Evolutionary conservation across 495 filamentous ascomycete genomes (phyloP).

Genomic region (Clohesyomyces aquaticus): DNA sequence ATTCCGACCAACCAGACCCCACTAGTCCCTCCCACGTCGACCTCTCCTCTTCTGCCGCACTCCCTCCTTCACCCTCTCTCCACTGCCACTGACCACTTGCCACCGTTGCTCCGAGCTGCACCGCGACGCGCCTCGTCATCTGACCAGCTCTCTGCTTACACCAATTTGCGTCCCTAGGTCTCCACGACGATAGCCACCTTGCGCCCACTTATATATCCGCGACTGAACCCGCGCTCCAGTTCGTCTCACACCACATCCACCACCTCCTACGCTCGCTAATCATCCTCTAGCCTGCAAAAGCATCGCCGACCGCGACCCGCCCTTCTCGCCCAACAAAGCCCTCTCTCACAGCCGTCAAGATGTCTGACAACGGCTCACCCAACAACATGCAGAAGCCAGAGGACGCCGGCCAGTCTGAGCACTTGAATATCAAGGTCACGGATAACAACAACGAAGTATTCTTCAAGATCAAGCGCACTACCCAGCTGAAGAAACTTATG

Average conservation of each 20-base stretch:
- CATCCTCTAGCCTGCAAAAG: constrained; percentile 1
- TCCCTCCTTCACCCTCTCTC: constrained; percentile 9
- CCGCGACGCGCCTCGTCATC: constrained; percentile 23
- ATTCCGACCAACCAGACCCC: constrained; percentile 26
- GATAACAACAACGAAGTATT: constrained; percentile 99
- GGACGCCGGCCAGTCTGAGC: constrained; percentile 65
- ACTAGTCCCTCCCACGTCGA: constrained; percentile 26
- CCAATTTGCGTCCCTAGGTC: too few species aligned
- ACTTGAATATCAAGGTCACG: constrained; percentile 99
- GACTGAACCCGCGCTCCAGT: constrained; percentile 15
- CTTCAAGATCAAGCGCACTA: constrained; percentile 99
- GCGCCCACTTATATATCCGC: constrained; percentile 20
- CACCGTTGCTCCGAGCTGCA: constrained; percentile 27
- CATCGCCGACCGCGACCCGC: background rate
- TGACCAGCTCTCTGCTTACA: background rate
- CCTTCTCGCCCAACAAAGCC: background rate
- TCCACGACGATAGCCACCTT: constrained; percentile 18
- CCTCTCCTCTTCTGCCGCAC: constrained; percentile 13
- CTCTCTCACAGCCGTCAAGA: constrained; percentile 36
- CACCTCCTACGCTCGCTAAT: constrained; percentile 13
- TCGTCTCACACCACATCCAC: constrained; percentile 31
- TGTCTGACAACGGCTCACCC: constrained; percentile 55
- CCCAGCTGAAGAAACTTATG: constrained; percentile 96
- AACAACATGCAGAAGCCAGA: constrained; percentile 57
- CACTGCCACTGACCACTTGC: background rate